phyloP scores from a whole-genome alignment of 108 stramenopile species.

The Pseudonitzschia multistriata region DNA sequence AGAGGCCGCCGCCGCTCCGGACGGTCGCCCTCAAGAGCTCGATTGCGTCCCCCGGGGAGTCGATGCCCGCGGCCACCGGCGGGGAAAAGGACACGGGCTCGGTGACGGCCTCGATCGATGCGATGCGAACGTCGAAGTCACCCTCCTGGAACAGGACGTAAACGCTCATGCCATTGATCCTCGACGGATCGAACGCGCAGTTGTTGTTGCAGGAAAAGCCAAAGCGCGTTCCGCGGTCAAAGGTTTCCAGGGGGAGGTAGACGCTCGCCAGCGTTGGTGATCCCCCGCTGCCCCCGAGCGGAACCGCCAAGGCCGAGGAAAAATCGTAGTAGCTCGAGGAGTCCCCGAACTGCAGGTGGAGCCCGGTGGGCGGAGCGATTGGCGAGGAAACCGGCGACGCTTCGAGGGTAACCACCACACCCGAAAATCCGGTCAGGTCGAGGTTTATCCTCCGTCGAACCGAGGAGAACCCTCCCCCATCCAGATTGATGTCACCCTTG shows the following conservation, averaged over 20 bases:
- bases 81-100: background rate
- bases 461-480: constrained; percentile 6
- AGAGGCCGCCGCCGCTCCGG: background rate
- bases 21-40: background rate
- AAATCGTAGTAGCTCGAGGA: background rate
- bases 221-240: constrained; percentile 1
- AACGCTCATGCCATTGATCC: background rate
- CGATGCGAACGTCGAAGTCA: background rate
- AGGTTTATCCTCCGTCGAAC: background rate
- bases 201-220: constrained; percentile 1
- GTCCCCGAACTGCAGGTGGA: constrained; percentile 11
- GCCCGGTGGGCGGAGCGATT: background rate
- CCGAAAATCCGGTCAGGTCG: background rate
- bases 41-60: background rate
- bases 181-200: background rate
- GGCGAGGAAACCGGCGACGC: background rate
- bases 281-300: background rate
- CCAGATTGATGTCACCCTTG: background rate
- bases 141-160: constrained; percentile 12
- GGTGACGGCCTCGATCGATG: background rate
- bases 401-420: constrained; percentile 4
- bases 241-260: background rate
- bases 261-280: constrained; percentile 2
- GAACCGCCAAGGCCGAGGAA: background rate
- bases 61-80: background rate